Evolutionary conservation across 352 stramenopile genomes (phyloP).

Genomic region (Globisporangium iwayamae): DNA sequence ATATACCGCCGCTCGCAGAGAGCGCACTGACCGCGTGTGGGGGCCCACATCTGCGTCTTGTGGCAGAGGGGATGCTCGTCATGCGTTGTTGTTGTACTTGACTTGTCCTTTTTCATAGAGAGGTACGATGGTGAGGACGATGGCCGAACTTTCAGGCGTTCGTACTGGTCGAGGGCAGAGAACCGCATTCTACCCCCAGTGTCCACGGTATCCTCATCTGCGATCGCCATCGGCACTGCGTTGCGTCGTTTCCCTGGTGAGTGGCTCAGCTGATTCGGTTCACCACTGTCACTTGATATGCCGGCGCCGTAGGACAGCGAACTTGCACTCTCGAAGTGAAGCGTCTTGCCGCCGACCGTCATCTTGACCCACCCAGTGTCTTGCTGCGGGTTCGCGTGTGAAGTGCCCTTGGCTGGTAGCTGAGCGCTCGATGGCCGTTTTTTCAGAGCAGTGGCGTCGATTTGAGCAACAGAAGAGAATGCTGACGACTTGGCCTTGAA

Average conservation of each 20-base stretch:
- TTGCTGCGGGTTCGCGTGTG: neutral
- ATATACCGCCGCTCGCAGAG: slow-evolving; percentile 48
- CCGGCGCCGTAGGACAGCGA: neutral
- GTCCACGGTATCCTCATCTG: slow-evolving; percentile 2
- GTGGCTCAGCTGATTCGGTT: neutral
- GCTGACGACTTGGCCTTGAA: neutral
- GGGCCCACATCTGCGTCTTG: slow-evolving; percentile 21
- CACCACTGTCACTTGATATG: neutral
- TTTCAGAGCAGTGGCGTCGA: slow-evolving; percentile 3
- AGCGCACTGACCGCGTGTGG: slow-evolving; percentile 28
- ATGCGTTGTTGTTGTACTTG: neutral
- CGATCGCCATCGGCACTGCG: slow-evolving; percentile 15
- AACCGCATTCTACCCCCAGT: neutral
- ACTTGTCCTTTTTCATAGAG: neutral
- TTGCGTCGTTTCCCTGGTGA: slow-evolving; percentile 12
- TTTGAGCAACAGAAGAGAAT: neutral
- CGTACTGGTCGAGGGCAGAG: neutral
- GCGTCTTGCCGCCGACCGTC: slow-evolving; percentile 28
- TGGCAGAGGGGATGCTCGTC: neutral
- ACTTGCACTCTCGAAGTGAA: slow-evolving; percentile 34
- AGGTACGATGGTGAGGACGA: slow-evolving; percentile 12
- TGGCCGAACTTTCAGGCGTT: slow-evolving; percentile 11
- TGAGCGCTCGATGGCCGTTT: slow-evolving; percentile 27
- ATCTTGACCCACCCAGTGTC: slow-evolving; percentile 36
- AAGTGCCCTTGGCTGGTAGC: neutral